Base-by-base conservation (phyloP, 345 rosid genomes). In the Syzygium aqueum region DNA sequence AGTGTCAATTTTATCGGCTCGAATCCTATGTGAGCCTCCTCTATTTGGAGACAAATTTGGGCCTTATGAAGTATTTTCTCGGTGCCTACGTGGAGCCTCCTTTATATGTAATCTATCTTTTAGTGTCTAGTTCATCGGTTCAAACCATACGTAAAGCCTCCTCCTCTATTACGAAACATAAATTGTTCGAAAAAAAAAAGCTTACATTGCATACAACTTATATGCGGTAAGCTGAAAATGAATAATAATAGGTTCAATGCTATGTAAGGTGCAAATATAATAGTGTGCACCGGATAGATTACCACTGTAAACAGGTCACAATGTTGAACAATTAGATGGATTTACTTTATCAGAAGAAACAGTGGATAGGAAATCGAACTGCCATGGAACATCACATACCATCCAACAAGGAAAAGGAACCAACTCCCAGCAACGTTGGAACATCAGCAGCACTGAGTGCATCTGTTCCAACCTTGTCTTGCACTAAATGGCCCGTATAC, bases 391-490 rank as follows among this genome's bases (percentile, higher is more conserved):
- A 28, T 77, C 85, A 91, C 96, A 53, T 93, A 95, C 98, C 56
- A 91, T 96, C 90, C 92, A 97, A 90, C 91, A 97, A 98, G 51
- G 99, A 96, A 93, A 95, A 97, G 85, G 96, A 91, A 87, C 97
- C 97, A 84, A 90, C 90, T 90, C 99, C 99, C 91, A 97, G 82
- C 86, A 97, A 92, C 46, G 99, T 96, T 86, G 99, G 99, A 90
- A 95, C 99, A 87, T 93, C 94, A 92, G 95, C 96, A 84, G 99
- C 99, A 91, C 89, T 94, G 86, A 91, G 97, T 86, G 91, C 78
- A 88, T 91, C 90, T 90, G 88, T 90, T 88, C 90, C 94, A 90
- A 89, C 86, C 88, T 89, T 91, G 89, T 91, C 85, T 84, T 87
- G 92, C 67, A 91, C 86, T 78, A 94, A 87, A 87, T 93, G 83